Conservation (phyloP, 345 rosid genomes). For the Reutealis trisperma region DNA sequence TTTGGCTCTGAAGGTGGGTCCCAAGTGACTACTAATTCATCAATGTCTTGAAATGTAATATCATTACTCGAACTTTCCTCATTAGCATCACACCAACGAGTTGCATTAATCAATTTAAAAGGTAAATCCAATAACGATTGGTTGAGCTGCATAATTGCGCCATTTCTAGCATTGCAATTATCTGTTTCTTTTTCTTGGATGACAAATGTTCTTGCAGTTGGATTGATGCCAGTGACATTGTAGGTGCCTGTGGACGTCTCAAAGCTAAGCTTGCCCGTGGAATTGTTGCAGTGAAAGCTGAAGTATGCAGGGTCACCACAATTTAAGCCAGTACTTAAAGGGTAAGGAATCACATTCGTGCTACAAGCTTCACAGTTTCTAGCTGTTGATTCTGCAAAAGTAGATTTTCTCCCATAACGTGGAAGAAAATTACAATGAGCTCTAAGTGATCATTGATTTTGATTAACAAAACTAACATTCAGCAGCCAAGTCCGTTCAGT, state of each 20-base stretch:
- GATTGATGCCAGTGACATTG: slow-evolving; percentile 45
- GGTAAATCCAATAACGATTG: slow-evolving; percentile 25
- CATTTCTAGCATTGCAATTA: slow-evolving; percentile 19
- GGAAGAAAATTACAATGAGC: no score
- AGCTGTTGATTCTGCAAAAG: slow-evolving; percentile 42
- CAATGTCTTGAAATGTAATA: not conserved
- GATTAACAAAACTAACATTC: no score
- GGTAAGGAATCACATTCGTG: slow-evolving; percentile 55
- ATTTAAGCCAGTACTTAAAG: slow-evolving; percentile 53
- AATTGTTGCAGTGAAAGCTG: slow-evolving; percentile 48
- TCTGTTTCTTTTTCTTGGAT: slow-evolving; percentile 29
- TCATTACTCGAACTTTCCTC: not conserved
- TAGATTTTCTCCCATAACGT: no score
- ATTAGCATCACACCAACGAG: not conserved
- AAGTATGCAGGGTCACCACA: slow-evolving; percentile 66
- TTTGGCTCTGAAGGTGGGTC: slow-evolving; percentile 55
- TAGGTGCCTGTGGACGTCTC: slow-evolving; percentile 21
- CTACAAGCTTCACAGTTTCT: slow-evolving; percentile 55
- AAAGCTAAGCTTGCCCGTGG: slow-evolving; percentile 49
- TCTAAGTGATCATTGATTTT: no score
- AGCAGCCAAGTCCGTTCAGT: no score
- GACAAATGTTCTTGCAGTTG: slow-evolving; percentile 34
- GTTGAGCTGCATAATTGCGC: slow-evolving; percentile 15
- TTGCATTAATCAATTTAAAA: slow-evolving; percentile 20
- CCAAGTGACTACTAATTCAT: slow-evolving; percentile 59